Evolutionary conservation across 345 rosid genomes (phyloP).

Genomic region (Rhizophora mangle): DNA sequence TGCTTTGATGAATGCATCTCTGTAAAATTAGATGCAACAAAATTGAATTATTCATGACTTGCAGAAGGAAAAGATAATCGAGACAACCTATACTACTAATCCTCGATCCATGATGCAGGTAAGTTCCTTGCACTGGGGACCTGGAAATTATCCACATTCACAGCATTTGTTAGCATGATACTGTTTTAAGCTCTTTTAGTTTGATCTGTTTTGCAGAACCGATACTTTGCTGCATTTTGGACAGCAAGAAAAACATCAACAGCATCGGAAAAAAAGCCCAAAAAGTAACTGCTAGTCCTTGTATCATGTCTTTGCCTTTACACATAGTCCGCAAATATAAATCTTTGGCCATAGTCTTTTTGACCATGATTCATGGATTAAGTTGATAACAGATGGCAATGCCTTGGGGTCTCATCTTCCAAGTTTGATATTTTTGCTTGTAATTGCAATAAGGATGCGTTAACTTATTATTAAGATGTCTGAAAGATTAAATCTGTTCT

Average conservation of each 20-base stretch:
- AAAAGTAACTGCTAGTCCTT: neutral
- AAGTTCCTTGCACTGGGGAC: slow-evolving; percentile 17
- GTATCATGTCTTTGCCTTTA: neutral
- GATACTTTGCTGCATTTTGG: slow-evolving; percentile 77
- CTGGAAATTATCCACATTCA: neutral
- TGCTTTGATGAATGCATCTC: neutral
- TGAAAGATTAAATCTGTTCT: no score
- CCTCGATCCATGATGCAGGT: slow-evolving; percentile 95
- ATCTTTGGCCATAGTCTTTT: neutral
- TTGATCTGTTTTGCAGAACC: slow-evolving; percentile 52
- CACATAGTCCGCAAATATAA: neutral
- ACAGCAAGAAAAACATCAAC: slow-evolving; percentile 63
- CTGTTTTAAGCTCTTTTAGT: neutral
- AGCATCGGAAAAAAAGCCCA: slow-evolving; percentile 8
- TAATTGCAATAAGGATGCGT: no score
- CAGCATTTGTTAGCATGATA: neutral
- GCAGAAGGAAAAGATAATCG: slow-evolving; percentile 77
- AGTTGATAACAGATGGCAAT: no score
- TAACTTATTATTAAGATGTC: no score
- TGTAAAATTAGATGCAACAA: no score
- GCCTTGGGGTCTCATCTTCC: no score
- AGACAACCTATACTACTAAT: slow-evolving; percentile 85
- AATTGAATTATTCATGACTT: slow-evolving; percentile 20
- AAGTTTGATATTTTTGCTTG: no score
- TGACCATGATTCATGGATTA: neutral